Evolutionary conservation across 2,329 filamentous ascomycete species (phyloP).

Genomic region (Xylaria digitata): DNA sequence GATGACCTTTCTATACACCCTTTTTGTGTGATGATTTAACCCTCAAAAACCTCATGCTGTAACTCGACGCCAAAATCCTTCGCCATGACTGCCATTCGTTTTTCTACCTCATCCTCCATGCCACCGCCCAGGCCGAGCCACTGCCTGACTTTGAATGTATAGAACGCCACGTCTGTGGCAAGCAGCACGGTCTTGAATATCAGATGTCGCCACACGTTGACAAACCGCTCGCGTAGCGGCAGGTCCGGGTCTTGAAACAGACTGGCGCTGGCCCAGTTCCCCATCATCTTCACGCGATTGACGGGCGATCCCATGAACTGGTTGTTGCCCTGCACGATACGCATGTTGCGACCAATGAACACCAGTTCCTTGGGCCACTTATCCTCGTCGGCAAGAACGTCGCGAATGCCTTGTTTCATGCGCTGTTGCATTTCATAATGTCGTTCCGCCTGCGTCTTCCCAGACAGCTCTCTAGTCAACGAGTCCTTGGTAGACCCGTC

Average conservation of each 20-base stretch:
- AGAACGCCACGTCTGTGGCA: constrained; percentile 83
- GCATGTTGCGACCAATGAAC: constrained; percentile 90
- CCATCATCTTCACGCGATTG: constrained; percentile 94
- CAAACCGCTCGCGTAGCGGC: constrained; percentile 69
- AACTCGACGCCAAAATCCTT: constrained; percentile 92
- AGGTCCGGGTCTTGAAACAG: constrained; percentile 80
- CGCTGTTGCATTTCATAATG: constrained; percentile 90
- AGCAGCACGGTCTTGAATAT: constrained; percentile 84
- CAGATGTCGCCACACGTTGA: constrained; percentile 79
- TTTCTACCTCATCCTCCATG: constrained; percentile 95
- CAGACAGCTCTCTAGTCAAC: constrained; percentile 73
- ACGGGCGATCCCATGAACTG: constrained; percentile 90
- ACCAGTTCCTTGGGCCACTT: constrained; percentile 92
- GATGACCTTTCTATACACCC: constrained; percentile 13
- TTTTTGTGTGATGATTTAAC: constrained; percentile 59
- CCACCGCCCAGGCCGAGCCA: constrained; percentile 79
- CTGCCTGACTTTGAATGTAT: constrained; percentile 81
- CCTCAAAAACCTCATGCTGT: constrained; percentile 89
- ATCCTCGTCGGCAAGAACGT: constrained; percentile 83
- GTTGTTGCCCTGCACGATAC: constrained; percentile 94
- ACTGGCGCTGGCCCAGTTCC: constrained; percentile 86
- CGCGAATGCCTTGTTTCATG: constrained; percentile 75
- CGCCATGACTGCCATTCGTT: constrained; percentile 85
- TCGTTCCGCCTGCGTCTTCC: constrained; percentile 72
- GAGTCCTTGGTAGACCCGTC: constrained; percentile 73